Conservation (phyloP, 768 basidiomycete species). For the Cyclocybe aegerita region DNA sequence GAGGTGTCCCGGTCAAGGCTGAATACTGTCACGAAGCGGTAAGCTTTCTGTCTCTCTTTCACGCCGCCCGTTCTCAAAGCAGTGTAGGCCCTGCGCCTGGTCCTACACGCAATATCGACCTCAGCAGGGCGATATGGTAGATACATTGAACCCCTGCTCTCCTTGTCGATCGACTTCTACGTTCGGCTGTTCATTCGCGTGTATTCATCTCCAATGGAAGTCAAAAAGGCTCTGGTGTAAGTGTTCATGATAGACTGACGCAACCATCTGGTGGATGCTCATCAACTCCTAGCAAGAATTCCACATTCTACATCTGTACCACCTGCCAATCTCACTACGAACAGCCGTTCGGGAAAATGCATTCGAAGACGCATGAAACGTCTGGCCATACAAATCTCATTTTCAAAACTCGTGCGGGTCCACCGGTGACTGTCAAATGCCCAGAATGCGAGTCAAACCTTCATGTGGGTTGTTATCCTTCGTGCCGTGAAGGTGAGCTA, state of each 20-base stretch:
- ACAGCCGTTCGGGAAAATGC: constrained; percentile 80
- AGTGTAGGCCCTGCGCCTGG: constrained; percentile 81
- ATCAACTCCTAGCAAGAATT: constrained; percentile 67
- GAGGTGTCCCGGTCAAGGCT: constrained; percentile 85
- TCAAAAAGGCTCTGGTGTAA: constrained; percentile 80
- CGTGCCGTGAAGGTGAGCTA: neutral
- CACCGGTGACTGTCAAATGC: constrained; percentile 66
- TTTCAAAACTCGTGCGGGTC: constrained; percentile 75
- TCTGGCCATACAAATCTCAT: constrained; percentile 57
- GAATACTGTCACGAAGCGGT: constrained; percentile 96
- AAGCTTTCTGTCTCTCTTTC: constrained; percentile 23
- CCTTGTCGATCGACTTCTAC: constrained; percentile 96
- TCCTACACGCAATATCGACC: constrained; percentile 83
- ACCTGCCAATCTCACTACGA: constrained; percentile 80
- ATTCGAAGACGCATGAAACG: constrained; percentile 56
- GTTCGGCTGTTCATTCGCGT: constrained; percentile 88
- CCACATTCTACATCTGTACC: constrained; percentile 81
- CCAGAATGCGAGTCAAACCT: constrained; percentile 77
- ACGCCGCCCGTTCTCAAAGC: neutral
- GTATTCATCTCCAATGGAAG: constrained; percentile 70
- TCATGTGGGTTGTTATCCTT: constrained; percentile 54
- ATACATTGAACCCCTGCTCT: constrained; percentile 85
- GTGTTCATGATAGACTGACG: constrained; percentile 20
- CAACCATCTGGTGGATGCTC: constrained; percentile 6
- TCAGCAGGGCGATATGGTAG: constrained; percentile 92